Conservation (phyloP, 257 asterid species). For the Euphrasia confusa region DNA sequence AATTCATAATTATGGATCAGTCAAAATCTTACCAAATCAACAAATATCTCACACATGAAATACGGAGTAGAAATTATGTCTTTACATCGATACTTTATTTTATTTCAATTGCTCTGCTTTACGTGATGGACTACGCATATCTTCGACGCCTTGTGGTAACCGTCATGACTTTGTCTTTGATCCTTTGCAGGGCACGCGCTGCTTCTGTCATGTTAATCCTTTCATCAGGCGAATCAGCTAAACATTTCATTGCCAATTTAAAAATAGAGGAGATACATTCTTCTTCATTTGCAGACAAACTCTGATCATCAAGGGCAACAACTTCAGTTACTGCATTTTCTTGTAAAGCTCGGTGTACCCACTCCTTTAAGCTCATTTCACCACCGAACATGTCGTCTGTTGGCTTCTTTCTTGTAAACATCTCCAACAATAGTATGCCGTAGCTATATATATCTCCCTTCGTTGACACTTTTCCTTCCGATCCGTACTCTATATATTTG, state of each 20-base stretch:
- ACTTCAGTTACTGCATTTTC: slow-evolving; percentile 21
- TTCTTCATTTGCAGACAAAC: not conserved
- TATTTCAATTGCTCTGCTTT: too few relatives aligned
- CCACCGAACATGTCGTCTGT: not conserved
- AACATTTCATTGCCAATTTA: not conserved
- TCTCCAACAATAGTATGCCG: not conserved
- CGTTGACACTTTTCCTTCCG: slow-evolving; percentile 1
- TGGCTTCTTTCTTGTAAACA: not conserved
- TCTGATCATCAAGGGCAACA: slow-evolving; percentile 22
- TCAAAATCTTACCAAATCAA: too few relatives aligned
- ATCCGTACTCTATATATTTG: not conserved
- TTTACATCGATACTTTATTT: too few relatives aligned
- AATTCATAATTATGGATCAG: too few relatives aligned
- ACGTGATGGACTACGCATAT: too few relatives aligned
- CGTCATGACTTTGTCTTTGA: not conserved
- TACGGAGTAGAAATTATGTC: too few relatives aligned
- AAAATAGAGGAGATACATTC: slow-evolving; percentile 15
- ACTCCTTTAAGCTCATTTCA: not conserved
- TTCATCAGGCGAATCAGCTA: slow-evolving; percentile 3
- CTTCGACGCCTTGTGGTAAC: not conserved
- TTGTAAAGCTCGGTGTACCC: slow-evolving; percentile 19
- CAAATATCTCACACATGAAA: too few relatives aligned
- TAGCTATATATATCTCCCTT: not conserved
- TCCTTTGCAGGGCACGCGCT: slow-evolving; percentile 10
- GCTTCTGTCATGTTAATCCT: slow-evolving; percentile 1